These are phyloP conservation scores for Zanthoxylum bungeanum DNA, from an alignment of 345 rosid species.

Conservation along the genomic window DNA sequence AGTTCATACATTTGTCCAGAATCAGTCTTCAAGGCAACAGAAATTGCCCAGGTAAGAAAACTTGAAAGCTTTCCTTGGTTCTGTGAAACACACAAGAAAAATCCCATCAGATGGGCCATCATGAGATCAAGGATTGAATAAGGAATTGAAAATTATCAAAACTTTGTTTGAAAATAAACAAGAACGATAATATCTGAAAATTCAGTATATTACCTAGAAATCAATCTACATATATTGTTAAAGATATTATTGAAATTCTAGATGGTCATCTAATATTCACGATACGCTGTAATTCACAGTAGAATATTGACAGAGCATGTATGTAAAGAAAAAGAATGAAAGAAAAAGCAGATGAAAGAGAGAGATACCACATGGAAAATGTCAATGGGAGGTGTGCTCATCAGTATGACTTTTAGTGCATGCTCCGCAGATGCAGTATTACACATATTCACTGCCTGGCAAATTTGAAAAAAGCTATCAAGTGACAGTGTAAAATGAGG, in stretches of 20 bases:
- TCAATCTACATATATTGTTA: not conserved
- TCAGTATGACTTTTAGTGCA: conserved; percentile 63
- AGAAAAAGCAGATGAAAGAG: not conserved
- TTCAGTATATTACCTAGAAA: not conserved
- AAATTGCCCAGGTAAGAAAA: conserved; percentile 71
- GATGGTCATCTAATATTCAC: not conserved
- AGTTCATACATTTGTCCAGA: conserved; percentile 20
- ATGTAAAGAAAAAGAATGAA: not conserved
- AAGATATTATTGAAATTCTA: not conserved
- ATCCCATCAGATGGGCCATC: not conserved
- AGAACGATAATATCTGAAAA: not conserved
- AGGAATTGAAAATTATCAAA: not conserved
- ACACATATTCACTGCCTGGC: conserved; percentile 37
- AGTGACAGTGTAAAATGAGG: conserved; percentile 69
- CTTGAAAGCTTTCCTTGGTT: conserved; percentile 50
- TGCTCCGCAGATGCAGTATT: conserved; percentile 35
- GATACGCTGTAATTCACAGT: not conserved
- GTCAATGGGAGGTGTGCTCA: conserved; percentile 65
- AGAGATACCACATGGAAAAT: conserved; percentile 53
- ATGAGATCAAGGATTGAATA: not conserved
- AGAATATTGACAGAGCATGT: not conserved
- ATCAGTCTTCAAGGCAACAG: conserved; percentile 61
- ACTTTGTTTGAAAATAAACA: not conserved
- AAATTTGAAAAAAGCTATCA: conserved; percentile 60
- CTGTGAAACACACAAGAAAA: conserved; percentile 39